phyloP scores from a whole-genome alignment of 257 asterid genomes.

The Euphrasia confusa region DNA sequence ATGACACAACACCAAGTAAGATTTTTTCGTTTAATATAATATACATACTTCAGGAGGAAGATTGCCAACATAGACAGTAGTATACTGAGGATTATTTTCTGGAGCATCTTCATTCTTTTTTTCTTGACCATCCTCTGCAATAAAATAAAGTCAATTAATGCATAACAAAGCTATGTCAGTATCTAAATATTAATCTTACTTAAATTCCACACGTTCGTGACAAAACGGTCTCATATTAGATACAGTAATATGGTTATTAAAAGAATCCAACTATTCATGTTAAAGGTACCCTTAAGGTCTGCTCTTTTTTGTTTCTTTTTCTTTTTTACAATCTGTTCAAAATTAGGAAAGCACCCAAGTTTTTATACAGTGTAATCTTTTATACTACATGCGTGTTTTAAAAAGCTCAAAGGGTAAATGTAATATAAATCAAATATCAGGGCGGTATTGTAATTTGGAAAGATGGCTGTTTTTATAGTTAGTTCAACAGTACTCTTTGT shows the following conservation, averaged over 20 bases:
- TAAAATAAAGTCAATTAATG: conserved; percentile 1
- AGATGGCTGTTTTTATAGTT: not conserved
- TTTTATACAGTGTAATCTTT: not conserved
- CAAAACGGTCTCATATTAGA: conserved; percentile 28
- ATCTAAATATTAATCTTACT: not conserved
- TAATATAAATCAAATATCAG: not conserved
- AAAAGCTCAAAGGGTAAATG: not conserved
- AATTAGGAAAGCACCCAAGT: not conserved
- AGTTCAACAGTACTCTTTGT: not conserved
- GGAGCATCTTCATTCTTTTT: conserved; percentile 65
- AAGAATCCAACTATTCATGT: too few relatives aligned
- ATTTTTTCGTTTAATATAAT: not conserved
- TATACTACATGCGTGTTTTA: not conserved
- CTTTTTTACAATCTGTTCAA: too few relatives aligned
- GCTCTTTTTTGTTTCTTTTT: not conserved
- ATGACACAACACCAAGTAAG: not conserved
- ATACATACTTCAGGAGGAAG: conserved; percentile 74
- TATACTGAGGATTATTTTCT: conserved; percentile 71
- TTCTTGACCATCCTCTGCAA: conserved; percentile 69
- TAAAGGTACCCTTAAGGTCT: not conserved
- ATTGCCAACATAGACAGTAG: conserved; percentile 85
- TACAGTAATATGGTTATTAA: not conserved
- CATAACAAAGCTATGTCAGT: not conserved
- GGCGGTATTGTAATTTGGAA: not conserved
- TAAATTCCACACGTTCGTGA: conserved; percentile 26